Base-by-base conservation (phyloP, 2,329 filamentous ascomycete species). In the Whalleya microplaca region DNA sequence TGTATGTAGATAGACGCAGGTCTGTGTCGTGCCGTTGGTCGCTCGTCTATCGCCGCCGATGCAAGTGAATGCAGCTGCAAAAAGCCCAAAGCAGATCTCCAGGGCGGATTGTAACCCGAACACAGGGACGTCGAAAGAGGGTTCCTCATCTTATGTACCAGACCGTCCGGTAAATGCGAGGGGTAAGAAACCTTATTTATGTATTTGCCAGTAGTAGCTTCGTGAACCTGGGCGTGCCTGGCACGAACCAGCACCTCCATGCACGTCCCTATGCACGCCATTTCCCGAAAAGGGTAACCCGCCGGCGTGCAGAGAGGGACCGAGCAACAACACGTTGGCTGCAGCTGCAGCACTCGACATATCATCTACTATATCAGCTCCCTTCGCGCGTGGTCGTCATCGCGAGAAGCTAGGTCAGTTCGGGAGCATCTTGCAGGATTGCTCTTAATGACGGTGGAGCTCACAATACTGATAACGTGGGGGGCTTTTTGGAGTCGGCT, bases 1-100 rank as follows among this genome's bases (percentile, higher is more conserved):
- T 16, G 32, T 37, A 37, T 37, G 32, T 29, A 29, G 27, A 29
- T 29, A 12, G 7, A 44, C 48, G 55, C 54, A 52, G 55, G n/a
- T n/a, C 55, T 62, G 57, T 63, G 53, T 57, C 55, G 55, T 53
- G 52, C 46, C 52, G 57, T 64, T 5, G 60, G 62, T 59, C 60
- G 59, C 61, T 67, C 55, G 49, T 60, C 48, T 59, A 58, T 64
- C 52, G 54, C 58, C 59, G 63, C 60, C 62, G 65, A 66, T 66
- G 65, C 61, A 64, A 58, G 60, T 62, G 54, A 62, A 59, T 61
- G 65, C 64, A 63, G 55, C 63, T 67, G 64, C 67, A 69, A 66
- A 63, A 57, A 48, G 56, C 58, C 62, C 56, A 55, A 65, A 62
- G 61, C 48, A 65, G 66, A 66, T 62, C 59, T 57, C 46, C 56